Percentiles rank a stretch among this genome's conserved stretches.
Evolutionary conservation across 331 rosid genomes (phyloP).

Genomic region (Acacia pycnantha): DNA sequence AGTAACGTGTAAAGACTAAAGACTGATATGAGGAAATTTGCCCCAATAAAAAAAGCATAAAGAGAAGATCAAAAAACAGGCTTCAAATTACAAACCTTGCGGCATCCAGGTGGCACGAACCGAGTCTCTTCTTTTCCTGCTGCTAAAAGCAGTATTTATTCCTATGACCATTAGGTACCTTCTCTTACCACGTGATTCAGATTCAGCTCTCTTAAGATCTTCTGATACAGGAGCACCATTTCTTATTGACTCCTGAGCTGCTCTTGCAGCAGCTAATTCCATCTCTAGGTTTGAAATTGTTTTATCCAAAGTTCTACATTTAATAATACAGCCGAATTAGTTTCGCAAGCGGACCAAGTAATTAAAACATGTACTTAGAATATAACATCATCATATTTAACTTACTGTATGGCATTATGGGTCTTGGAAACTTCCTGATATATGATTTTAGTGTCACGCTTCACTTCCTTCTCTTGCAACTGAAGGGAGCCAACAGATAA

Average conservation of each 20-base stretch:
- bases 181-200: slow-evolving; percentile 50
- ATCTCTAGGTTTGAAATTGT: slow-evolving; percentile 88
- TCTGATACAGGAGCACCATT: slow-evolving; percentile 68
- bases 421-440: slow-evolving; percentile 63
- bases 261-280: slow-evolving; percentile 89
- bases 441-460: slow-evolving; percentile 57
- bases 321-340: slow-evolving; percentile 22
- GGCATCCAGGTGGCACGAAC: slow-evolving; percentile 95
- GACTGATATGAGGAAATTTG: neutral
- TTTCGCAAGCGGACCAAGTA: neutral
- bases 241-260: slow-evolving; percentile 76
- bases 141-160: slow-evolving; percentile 94
- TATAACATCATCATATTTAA: slow-evolving; percentile 16
- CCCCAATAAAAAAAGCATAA: neutral
- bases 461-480: slow-evolving; percentile 78
- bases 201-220: slow-evolving; percentile 42
- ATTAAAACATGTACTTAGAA: neutral
- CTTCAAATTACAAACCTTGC: slow-evolving; percentile 57
- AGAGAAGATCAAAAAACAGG: slow-evolving; percentile 2
- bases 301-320: slow-evolving; percentile 76
- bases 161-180: slow-evolving; percentile 88
- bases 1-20: neutral
- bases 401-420: slow-evolving; percentile 78
- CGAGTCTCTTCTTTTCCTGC: slow-evolving; percentile 95
- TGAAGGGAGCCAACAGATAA: slow-evolving; percentile 34